Evolutionary conservation across 1,284 basidiomycete genomes (phyloP).

Genomic region (Veloboletus limbatus): DNA sequence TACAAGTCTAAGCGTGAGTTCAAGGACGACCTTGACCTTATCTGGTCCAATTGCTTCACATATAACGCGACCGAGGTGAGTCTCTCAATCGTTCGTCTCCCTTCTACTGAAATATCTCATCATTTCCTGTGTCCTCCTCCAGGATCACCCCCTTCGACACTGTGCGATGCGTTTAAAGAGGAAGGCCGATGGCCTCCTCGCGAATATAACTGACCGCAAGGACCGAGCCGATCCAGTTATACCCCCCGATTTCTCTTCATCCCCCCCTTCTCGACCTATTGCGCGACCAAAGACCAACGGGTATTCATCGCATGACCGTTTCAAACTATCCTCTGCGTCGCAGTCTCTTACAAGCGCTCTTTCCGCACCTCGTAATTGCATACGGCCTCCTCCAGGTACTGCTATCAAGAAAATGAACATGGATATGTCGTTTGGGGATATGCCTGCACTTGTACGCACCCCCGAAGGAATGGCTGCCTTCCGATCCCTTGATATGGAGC

Average conservation of each 20-base stretch:
- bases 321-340: constrained; percentile 10
- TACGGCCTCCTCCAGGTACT: constrained; percentile 11
- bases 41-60: constrained; percentile 93
- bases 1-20: constrained; percentile 97
- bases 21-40: constrained; percentile 89
- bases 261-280: constrained; percentile 22
- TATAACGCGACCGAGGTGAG: constrained; percentile 90
- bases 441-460: constrained; percentile 75
- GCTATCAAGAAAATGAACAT: constrained; percentile 18
- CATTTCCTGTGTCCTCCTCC: constrained; percentile 27
- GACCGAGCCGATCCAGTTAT: constrained; percentile 67
- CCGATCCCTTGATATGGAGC: constrained; percentile 49
- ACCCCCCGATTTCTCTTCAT: constrained; percentile 28
- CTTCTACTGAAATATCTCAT: constrained; percentile 2
- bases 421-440: constrained; percentile 57
- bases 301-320: constrained; percentile 21
- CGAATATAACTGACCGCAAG: constrained; percentile 85
- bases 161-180: constrained; percentile 73
- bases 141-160: constrained; percentile 75
- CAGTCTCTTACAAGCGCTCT: constrained; percentile 9
- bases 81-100: constrained; percentile 10
- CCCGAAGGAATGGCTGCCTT: constrained; percentile 72
- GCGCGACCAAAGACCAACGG: constrained; percentile 33
- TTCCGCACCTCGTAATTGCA: constrained; percentile 19
- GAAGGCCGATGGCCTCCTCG: constrained; percentile 82